Conservation (phyloP, 1,284 basidiomycete species). For the Moesziomyces antarcticus region DNA sequence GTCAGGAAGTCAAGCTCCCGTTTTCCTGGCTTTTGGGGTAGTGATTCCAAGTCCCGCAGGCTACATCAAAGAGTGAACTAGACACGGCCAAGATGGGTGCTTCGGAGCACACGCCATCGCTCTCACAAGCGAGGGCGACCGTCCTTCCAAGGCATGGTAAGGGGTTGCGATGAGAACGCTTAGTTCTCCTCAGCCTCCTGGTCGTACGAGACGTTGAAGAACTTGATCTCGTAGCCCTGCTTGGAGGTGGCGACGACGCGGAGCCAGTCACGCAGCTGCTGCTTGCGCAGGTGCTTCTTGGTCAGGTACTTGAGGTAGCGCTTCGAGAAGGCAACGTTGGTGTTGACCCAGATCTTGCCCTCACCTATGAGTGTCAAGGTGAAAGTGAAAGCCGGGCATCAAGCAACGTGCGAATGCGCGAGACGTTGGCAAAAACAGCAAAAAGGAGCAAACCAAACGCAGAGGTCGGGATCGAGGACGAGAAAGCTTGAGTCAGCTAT, state of each 20-base stretch:
- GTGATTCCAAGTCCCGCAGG: conserved; percentile 14
- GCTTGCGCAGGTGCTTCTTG: conserved; percentile 69
- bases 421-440: conserved; percentile 3
- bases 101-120: background rate
- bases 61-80: conserved; percentile 4
- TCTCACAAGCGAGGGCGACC: conserved; percentile 2
- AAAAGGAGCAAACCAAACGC: conserved; percentile 3
- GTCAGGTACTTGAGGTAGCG: conserved; percentile 70
- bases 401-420: conserved; percentile 9
- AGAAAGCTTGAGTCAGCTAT: conserved; percentile 51
- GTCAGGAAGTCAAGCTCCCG: conserved; percentile 34
- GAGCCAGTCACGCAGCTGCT: conserved; percentile 68
- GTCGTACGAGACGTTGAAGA: conserved; percentile 69
- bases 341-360: conserved; percentile 69
- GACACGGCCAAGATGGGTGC: background rate
- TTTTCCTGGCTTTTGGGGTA: conserved; percentile 45
- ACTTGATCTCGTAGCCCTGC: conserved; percentile 69
- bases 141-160: background rate
- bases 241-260: conserved; percentile 69
- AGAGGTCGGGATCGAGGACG: conserved; percentile 48
- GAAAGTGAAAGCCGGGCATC: too few species aligned
- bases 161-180: conserved; percentile 3
- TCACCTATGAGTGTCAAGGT: conserved; percentile 51
- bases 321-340: conserved; percentile 69
- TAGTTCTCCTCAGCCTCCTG: conserved; percentile 58